Conservation (phyloP, 129 eudicot genomes). For the Lonicera japonica region DNA sequence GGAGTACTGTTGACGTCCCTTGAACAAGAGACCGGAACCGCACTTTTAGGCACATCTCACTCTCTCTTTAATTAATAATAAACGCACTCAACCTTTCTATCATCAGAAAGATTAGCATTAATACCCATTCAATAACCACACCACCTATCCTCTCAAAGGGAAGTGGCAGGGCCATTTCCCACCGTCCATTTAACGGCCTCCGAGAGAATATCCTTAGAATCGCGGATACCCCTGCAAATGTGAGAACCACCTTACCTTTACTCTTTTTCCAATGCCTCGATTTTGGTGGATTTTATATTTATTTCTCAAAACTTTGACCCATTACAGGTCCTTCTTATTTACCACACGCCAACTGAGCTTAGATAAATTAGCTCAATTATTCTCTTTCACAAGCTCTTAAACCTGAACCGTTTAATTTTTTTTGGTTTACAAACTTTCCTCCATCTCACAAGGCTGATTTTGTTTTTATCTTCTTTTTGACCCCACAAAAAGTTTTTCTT, state of each 20-base stretch:
- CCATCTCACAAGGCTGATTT: neutral
- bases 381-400: neutral
- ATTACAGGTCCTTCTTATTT: neutral
- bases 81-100: too few species aligned
- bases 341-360: neutral
- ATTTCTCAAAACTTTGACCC: neutral
- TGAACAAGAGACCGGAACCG: too few species aligned
- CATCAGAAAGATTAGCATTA: too few species aligned
- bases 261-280: neutral
- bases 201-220: neutral
- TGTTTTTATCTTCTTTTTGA: neutral
- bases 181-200: too few species aligned
- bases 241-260: neutral
- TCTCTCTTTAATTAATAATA: too few species aligned
- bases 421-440: neutral
- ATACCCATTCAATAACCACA: too few species aligned
- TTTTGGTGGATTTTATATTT: too few species aligned
- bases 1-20: too few species aligned
- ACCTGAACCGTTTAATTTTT: neutral
- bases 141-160: too few species aligned
- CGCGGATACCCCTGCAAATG: neutral
- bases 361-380: neutral
- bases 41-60: too few species aligned
- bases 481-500: neutral
- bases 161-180: neutral